phyloP scores from a whole-genome alignment of 164 flowering plant species.

The Magnolia changhungtana region DNA sequence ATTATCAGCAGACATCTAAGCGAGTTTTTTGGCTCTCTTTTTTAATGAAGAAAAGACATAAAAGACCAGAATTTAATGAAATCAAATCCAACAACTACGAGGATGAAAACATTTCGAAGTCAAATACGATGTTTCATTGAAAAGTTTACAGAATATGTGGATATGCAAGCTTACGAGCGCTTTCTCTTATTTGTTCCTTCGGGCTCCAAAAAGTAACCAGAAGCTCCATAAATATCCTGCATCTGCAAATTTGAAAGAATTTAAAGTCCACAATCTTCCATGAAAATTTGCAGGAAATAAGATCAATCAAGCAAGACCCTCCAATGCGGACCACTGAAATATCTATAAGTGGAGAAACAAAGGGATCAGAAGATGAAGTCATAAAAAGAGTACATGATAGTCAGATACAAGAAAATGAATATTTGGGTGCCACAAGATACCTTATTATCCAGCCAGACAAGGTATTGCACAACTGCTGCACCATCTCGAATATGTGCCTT shows the following conservation, averaged over 20 bases:
- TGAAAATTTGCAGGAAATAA: not conserved
- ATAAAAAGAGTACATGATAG: not conserved
- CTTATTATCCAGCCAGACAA: slow-evolving; percentile 91
- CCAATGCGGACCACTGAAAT: not conserved
- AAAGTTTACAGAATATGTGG: not conserved
- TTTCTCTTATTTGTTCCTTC: slow-evolving; percentile 39
- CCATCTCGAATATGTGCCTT: slow-evolving; percentile 93
- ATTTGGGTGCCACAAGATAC: slow-evolving; percentile 24
- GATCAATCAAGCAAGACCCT: not conserved
- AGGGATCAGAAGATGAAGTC: not conserved
- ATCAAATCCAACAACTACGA: not conserved
- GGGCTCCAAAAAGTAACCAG: slow-evolving; percentile 80
- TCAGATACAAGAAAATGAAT: not conserved
- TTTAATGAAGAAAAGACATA: too few relatives aligned
- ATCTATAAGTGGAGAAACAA: not conserved
- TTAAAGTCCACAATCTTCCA: not conserved
- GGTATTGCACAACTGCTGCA: slow-evolving; percentile 94
- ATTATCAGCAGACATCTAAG: too few relatives aligned
- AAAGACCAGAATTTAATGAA: not conserved
- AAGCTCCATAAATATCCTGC: slow-evolving; percentile 86
- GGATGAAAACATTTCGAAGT: not conserved
- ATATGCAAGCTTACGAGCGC: slow-evolving; percentile 38
- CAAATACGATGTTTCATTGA: not conserved
- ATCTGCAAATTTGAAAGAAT: slow-evolving; percentile 42
- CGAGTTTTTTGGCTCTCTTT: too few relatives aligned